phyloP scores from a whole-genome alignment of 2,329 filamentous ascomycete species.

The Trematosphaeria pertusa region DNA sequence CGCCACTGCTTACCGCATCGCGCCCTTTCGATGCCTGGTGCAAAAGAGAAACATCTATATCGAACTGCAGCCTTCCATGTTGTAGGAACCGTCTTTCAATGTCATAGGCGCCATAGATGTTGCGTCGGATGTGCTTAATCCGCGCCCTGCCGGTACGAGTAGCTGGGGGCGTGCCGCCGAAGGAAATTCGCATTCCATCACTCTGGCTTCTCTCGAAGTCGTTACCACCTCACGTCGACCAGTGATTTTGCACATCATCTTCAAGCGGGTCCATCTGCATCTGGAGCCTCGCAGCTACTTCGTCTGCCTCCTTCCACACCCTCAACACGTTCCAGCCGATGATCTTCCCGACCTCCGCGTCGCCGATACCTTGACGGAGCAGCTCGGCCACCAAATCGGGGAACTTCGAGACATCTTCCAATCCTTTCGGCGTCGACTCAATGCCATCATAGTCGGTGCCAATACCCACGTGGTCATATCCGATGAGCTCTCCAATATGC shows the following conservation, averaged over 20 bases:
- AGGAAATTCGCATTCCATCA: no score
- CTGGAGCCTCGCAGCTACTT: constrained; percentile 72
- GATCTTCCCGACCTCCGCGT: constrained; percentile 75
- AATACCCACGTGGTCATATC: constrained; percentile 85
- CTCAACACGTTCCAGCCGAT: constrained; percentile 82
- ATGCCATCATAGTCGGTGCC: constrained; percentile 93
- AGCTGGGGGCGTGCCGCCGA: no score
- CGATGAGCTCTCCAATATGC: constrained; percentile 82
- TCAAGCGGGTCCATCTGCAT: constrained; percentile 52
- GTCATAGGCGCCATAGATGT: no score
- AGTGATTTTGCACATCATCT: constrained; percentile 47
- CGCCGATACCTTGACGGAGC: constrained; percentile 74
- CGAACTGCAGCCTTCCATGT: no score
- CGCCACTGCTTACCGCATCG: no score
- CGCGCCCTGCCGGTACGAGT: no score
- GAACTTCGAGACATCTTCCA: constrained; percentile 87
- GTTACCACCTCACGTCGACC: no score
- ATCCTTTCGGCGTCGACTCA: constrained; percentile 67
- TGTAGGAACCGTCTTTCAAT: no score
- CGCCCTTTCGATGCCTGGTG: no score
- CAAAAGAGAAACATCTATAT: no score
- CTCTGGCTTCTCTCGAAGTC: no score
- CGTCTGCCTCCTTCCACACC: constrained; percentile 83
- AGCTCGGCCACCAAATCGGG: constrained; percentile 80
- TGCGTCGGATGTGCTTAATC: no score